Evolutionary conservation across 768 basidiomycete species (phyloP).

Genomic region (Podaxis carcinomalis): DNA sequence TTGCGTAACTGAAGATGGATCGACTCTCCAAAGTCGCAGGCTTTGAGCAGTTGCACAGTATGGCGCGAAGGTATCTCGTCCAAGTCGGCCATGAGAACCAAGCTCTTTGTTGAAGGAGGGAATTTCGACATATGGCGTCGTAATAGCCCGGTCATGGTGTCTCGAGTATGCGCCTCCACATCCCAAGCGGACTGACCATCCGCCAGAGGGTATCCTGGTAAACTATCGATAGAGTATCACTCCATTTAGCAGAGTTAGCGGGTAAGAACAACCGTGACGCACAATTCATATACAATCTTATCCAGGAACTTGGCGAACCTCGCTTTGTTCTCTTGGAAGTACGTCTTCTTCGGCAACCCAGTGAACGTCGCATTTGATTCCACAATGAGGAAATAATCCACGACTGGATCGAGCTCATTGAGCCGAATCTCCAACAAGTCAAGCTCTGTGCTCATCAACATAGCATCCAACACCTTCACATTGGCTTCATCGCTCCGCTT

Average conservation of each 20-base stretch:
- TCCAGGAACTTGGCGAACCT: slow-evolving; percentile 46
- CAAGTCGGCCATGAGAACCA: slow-evolving; percentile 59
- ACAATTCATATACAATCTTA: slow-evolving; percentile 52
- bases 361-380: slow-evolving; percentile 63
- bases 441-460: slow-evolving; percentile 60
- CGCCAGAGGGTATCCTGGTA: slow-evolving; percentile 40
- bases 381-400: slow-evolving; percentile 57
- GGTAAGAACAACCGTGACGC: slow-evolving; percentile 16
- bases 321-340: slow-evolving; percentile 41
- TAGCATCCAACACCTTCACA: slow-evolving; percentile 50
- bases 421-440: slow-evolving; percentile 61
- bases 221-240: slow-evolving; percentile 20
- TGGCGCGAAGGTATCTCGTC: slow-evolving; percentile 58
- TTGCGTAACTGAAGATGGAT: slow-evolving; percentile 61
- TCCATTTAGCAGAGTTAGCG: background rate
- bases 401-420: slow-evolving; percentile 53
- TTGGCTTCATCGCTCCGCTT: slow-evolving; percentile 26
- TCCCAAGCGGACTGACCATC: slow-evolving; percentile 44
- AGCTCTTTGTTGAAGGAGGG: slow-evolving; percentile 25
- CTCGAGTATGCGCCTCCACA: slow-evolving; percentile 44
- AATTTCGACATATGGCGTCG: slow-evolving; percentile 29
- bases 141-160: slow-evolving; percentile 45
- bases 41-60: slow-evolving; percentile 45
- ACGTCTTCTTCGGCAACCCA: slow-evolving; percentile 49
- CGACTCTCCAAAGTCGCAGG: slow-evolving; percentile 46